Percentiles rank a stretch among this genome's conserved stretches.
Conservation (phyloP, 2,329 filamentous ascomycete genomes). For the Hypoxylon sp. region DNA sequence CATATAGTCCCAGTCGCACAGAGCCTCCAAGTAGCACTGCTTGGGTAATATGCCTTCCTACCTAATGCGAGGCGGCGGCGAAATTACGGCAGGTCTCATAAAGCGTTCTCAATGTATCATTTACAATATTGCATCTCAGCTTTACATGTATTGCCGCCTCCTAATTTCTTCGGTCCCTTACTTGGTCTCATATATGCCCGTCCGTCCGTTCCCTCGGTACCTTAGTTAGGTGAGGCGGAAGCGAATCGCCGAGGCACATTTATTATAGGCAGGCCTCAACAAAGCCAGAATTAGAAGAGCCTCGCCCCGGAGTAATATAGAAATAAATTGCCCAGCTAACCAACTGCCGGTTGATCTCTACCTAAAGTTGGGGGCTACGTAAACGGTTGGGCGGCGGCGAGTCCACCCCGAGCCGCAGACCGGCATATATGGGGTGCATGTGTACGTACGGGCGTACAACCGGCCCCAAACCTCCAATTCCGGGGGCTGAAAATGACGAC, state of each 20-base stretch:
- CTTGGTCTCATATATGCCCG: slow-evolving; percentile 1
- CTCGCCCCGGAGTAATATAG: neutral
- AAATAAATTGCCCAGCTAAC: neutral
- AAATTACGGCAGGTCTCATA: neutral
- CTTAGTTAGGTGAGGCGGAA: neutral
- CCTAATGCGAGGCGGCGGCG: slow-evolving; percentile 16
- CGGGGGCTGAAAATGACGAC: slow-evolving; percentile 1
- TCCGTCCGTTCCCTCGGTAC: neutral
- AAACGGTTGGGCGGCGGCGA: neutral
- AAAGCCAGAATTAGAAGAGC: neutral
- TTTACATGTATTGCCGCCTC: neutral
- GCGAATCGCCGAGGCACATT: slow-evolving; percentile 1
- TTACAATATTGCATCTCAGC: neutral
- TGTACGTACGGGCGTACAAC: neutral
- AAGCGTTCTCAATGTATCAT: neutral
- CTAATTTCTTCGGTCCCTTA: neutral
- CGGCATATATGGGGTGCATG: slow-evolving; percentile 25
- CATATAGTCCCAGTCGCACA: neutral
- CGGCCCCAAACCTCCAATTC: neutral
- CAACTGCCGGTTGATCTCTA: slow-evolving; percentile 6
- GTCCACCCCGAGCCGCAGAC: slow-evolving; percentile 8
- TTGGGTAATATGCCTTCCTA: neutral
- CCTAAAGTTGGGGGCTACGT: neutral
- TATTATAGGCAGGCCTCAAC: neutral
- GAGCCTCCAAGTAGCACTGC: neutral